Evolutionary conservation across 2,329 filamentous ascomycete species (phyloP), one percentile per base, ranked within the genome.

Genomic region (Zymoseptoria ardabiliae): DNA sequence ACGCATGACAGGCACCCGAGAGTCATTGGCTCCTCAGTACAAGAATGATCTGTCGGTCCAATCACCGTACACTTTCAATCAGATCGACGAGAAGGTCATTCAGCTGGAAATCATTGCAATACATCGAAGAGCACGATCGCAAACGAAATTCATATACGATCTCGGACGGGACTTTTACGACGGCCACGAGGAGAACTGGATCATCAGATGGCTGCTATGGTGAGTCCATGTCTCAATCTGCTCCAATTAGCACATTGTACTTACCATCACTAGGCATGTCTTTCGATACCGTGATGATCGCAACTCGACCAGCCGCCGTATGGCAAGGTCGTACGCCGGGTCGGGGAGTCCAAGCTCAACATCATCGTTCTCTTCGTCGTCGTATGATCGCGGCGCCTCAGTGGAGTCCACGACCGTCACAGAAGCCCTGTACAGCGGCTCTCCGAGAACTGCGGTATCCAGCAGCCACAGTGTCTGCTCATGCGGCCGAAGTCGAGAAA

Each of bases 61-160:
- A 50, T 58, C 62, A 25, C 62, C 64, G 4, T 66, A 62, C 61
- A 74, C 73, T 25, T 78, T 75, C 66, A 72, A 73, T 58, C 73
- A 78, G 55, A 73, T 79, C 8, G 75, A 74, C 17, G 77, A 79
- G 65, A 76, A 75, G 6, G 75, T 74, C 9, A 75, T 74, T 57
- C 76, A 79, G 54, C 63, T 63, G 22, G 74, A 78, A 60, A 72
- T 77, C 45, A 50, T 76, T 58, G 68, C 65, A 25, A 72, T 78
- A 20, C 77, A 73, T 60, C 63, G 66, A 9, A 61, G 65, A 19
- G 73, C 76, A 17, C 68, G 71, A 11, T 61, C 63, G 1, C 65
- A 72, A 7, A 78, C 77, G 4, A 70, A 63, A 50, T 66, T 69
- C 2, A 74, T 73, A 61, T 79, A 78, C 58, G 69, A 74, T 10